Conservation (phyloP, 2,329 filamentous ascomycete species). For the Pseudogymnoascus sp. region DNA sequence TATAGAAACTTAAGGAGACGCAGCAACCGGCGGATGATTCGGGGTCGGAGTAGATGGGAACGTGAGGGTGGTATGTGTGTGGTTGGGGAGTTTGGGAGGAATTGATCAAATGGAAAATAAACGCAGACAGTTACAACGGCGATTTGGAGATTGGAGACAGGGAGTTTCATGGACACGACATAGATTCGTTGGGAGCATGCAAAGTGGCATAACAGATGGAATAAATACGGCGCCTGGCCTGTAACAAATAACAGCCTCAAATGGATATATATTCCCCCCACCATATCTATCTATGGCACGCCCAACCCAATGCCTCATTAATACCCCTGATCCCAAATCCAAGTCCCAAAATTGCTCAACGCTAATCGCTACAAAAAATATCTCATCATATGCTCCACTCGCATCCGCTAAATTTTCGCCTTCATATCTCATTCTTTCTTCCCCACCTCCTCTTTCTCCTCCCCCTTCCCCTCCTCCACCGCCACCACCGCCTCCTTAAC, state of each 20-base stretch:
- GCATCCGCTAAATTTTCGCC: background rate
- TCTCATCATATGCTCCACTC: background rate
- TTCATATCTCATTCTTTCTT: background rate
- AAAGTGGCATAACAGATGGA: background rate
- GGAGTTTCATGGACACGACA: background rate
- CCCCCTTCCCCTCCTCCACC: background rate
- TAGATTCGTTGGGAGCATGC: background rate
- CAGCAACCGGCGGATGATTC: constrained; percentile 21
- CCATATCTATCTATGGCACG: background rate
- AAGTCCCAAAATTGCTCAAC: background rate
- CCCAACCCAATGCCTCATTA: background rate
- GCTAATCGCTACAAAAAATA: background rate
- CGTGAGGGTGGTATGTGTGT: background rate
- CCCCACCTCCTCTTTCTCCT: background rate
- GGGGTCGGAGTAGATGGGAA: constrained; percentile 17
- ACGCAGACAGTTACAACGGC: background rate
- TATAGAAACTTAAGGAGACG: constrained; percentile 28
- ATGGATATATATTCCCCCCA: background rate
- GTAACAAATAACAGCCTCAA: background rate
- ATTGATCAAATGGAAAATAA: background rate
- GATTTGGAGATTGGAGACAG: background rate
- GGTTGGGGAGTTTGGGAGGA: background rate
- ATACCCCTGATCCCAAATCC: background rate
- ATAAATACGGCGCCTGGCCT: background rate
- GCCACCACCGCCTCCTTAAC: background rate